These are phyloP conservation scores for Cladophialophora bantiana DNA, from an alignment of 2,329 filamentous ascomycete genomes.

Conservation along the genomic window DNA sequence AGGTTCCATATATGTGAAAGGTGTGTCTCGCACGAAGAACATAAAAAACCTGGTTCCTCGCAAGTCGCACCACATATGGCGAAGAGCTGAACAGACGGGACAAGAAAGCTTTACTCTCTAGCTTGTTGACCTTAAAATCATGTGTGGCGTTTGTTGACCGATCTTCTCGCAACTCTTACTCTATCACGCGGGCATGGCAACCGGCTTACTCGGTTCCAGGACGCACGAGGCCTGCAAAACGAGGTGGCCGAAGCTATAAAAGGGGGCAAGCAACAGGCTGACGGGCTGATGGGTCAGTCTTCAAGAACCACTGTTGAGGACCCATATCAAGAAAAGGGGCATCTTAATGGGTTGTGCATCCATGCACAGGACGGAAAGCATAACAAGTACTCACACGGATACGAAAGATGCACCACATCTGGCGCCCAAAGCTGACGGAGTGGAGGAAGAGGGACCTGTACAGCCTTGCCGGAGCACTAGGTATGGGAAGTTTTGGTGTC, in stretches of 20 bases:
- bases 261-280: background rate
- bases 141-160: background rate
- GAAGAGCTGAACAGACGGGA: background rate
- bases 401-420: background rate
- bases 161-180: conserved; percentile 1
- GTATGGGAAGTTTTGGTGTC: no score
- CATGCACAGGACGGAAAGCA: background rate
- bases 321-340: conserved; percentile 1
- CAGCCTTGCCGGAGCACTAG: no score
- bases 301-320: background rate
- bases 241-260: background rate
- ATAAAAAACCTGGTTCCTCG: background rate
- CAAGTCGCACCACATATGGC: background rate
- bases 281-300: background rate
- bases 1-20: background rate
- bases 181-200: background rate
- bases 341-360: background rate
- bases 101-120: background rate
- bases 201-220: background rate
- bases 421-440: background rate
- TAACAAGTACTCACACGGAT: background rate
- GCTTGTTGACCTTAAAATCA: background rate
- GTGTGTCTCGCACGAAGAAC: background rate
- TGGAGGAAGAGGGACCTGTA: background rate
- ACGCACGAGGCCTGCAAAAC: background rate